A percentile compares a stretch with the other conserved stretches of the same genome.
Evolutionary conservation across 495 filamentous ascomycete species (phyloP).

Genomic region (Cercophora newfieldiana): DNA sequence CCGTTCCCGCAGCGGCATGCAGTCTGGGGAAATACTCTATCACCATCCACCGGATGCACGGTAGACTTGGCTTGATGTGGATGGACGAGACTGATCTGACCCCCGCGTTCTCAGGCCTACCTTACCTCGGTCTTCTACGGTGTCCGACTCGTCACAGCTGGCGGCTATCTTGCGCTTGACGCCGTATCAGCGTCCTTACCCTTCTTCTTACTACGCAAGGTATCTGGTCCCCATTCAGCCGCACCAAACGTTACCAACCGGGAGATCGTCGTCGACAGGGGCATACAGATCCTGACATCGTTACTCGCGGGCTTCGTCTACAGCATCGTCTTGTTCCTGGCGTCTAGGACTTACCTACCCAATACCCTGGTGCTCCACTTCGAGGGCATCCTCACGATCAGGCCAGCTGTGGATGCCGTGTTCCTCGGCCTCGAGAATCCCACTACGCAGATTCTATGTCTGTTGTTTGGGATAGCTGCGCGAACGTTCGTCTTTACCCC

Average conservation of each 20-base stretch:
- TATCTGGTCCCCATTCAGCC: slow-evolving; percentile 60
- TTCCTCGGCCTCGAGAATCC: slow-evolving; percentile 59
- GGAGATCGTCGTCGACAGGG: slow-evolving; percentile 65
- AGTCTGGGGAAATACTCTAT: slow-evolving; percentile 1
- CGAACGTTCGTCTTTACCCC: slow-evolving; percentile 75
- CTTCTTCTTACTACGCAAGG: slow-evolving; percentile 66
- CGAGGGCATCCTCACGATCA: slow-evolving; percentile 62
- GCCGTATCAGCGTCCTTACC: slow-evolving; percentile 66
- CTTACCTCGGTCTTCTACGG: slow-evolving; percentile 74
- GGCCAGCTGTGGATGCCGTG: slow-evolving; percentile 59
- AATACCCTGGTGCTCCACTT: slow-evolving; percentile 69
- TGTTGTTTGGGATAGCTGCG: slow-evolving; percentile 64
- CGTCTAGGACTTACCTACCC: slow-evolving; percentile 66
- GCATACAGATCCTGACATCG: slow-evolving; percentile 62
- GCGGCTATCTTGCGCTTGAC: slow-evolving; percentile 61
- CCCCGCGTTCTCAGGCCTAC: slow-evolving; percentile 49
- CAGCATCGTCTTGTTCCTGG: slow-evolving; percentile 61
- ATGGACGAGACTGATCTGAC: neutral
- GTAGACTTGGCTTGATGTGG: neutral
- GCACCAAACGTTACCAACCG: slow-evolving; percentile 63
- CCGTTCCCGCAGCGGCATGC: slow-evolving; percentile 13
- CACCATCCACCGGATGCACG: neutral
- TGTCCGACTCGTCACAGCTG: slow-evolving; percentile 57
- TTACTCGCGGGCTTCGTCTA: slow-evolving; percentile 68
- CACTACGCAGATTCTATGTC: slow-evolving; percentile 28